Base-by-base conservation (phyloP, 495 filamentous ascomycete genomes). In the Penicillium chermesinum region DNA sequence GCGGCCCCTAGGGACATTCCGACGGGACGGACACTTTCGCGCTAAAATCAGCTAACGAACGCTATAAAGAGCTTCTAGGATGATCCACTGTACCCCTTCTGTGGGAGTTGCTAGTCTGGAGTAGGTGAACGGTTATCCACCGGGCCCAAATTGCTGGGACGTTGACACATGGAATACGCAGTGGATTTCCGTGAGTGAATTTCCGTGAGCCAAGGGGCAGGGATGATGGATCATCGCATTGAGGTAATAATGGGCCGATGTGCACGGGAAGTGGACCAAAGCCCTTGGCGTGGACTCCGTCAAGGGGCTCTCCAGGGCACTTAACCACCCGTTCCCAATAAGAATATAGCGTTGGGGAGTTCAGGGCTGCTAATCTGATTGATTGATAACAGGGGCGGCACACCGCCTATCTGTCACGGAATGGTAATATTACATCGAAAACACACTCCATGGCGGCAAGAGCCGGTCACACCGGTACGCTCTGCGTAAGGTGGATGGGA, bases 371-470 rank as follows among this genome's bases (percentile, higher is more conserved):
- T 34, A 50, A 55, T 56, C 53, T 44, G 53, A 55, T 55, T 52
- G 54, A 61, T 57, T 54, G 57, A 60, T 60, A 55, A 49, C 15
- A 22, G 38, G 22, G 30, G 7, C 21, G 40, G 10, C 7, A 32
- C 30, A 38, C 53, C 20, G 46, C 52, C 52, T 30, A 49, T 41
- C 36, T 46, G 46, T 41, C 45, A 49, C 14, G 38, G 10, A 4
- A 10, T 19, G 41, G 41, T 25, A n/a, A n/a, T 44, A 33, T 16
- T 10, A 38, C 35, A 38, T n/a, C 13, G 35, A 6, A 6, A 17
- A 6, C 13, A 6, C 13, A 6, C 35, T 14, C 14, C 6, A 5
- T 4, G 14, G 5, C 13, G 8, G 15, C 19, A 17, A 18, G 16
- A 30, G 10, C 10, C 5, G 25, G 25, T 30, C 4, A 30, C 25